A percentile compares a stretch with the other conserved stretches of the same genome.
Conservation (phyloP, 768 basidiomycete genomes). For the Gyrodon lividus region DNA sequence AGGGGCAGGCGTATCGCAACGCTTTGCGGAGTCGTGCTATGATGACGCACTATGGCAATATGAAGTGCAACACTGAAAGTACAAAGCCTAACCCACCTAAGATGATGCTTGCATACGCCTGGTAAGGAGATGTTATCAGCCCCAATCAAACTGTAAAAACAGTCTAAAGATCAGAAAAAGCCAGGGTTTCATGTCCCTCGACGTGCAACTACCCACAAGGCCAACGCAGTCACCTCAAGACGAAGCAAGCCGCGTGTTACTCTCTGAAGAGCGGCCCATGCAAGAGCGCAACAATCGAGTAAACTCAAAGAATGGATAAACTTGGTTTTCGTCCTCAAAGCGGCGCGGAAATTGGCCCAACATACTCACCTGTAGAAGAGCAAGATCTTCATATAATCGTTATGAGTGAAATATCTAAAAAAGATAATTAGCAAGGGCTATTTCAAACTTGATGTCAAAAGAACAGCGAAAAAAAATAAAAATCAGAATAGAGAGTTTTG, state of each 20-base stretch:
- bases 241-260: conserved; percentile 40
- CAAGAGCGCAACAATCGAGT: conserved; percentile 34
- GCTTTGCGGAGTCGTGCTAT: no score
- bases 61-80: no score
- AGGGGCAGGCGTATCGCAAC: no score
- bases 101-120: no score
- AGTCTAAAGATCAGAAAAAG: conserved; percentile 56
- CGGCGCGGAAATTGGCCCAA: neutral
- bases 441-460: neutral
- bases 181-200: conserved; percentile 56
- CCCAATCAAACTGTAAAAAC: neutral
- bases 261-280: conserved; percentile 37
- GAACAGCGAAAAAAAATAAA: conserved; percentile 10
- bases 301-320: conserved; percentile 85
- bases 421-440: conserved; percentile 1
- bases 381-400: conserved; percentile 2
- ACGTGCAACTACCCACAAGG: conserved; percentile 28
- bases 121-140: conserved; percentile 7
- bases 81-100: no score
- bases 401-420: conserved; percentile 1
- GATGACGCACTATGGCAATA: no score
- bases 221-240: conserved; percentile 49
- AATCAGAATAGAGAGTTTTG: conserved; percentile 52
- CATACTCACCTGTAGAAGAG: neutral
- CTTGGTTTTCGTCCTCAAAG: conserved; percentile 63